Evolutionary conservation across 1,284 basidiomycete genomes (phyloP).

Genomic region (Apiotrichum akiyoshidainum): DNA sequence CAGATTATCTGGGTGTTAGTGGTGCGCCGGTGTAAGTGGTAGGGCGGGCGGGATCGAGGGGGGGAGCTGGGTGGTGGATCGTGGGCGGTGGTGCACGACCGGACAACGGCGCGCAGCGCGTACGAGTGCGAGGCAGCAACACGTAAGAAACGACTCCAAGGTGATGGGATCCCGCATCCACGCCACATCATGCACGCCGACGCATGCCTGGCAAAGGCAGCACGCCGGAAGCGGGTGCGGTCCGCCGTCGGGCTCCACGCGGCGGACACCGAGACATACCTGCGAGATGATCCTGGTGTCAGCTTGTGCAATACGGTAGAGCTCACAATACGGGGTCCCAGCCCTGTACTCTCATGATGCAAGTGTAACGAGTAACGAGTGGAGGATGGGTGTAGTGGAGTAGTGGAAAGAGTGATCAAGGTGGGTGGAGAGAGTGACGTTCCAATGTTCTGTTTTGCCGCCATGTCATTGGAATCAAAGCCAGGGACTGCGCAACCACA

Average conservation of each 20-base stretch:
- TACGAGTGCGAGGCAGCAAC: no score
- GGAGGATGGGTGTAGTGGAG: no score
- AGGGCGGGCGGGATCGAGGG: neutral
- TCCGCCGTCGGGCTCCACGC: no score
- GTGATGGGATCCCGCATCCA: conserved; percentile 27
- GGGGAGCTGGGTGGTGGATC: neutral
- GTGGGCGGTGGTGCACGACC: neutral
- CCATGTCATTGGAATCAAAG: no score
- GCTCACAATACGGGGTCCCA: conserved; percentile 52
- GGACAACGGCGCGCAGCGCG: no score
- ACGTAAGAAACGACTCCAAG: conserved; percentile 37
- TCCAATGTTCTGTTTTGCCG: no score
- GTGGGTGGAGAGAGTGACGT: no score
- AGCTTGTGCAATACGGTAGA: conserved; percentile 12
- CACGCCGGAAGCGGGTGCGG: no score
- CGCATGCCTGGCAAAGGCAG: no score
- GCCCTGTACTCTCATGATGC: conserved; percentile 47
- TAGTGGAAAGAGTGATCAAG: no score
- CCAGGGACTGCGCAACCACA: no score
- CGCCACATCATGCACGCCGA: no score
- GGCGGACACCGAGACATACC: conserved; percentile 21
- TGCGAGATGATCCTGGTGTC: conserved; percentile 49
- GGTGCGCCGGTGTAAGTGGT: neutral
- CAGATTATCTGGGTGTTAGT: conserved; percentile 68
- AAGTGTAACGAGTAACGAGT: neutral